Base-by-base conservation (phyloP, 306 rosid species). In the Hippophae gyantsensis region DNA sequence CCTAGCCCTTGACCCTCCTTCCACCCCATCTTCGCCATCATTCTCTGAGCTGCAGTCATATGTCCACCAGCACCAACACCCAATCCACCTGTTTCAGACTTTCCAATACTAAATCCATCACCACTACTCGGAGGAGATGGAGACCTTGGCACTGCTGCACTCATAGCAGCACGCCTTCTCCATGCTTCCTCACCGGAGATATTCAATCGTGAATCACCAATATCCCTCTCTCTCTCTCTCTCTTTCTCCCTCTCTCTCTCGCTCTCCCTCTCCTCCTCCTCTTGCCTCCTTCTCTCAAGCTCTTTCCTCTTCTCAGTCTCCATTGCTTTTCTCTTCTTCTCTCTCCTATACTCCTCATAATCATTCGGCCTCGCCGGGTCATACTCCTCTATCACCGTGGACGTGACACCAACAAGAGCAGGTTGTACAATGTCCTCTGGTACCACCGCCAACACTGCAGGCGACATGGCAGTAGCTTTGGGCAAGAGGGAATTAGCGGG, bases 21-120 rank as follows among this genome's bases (percentile, higher is more conserved):
- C 99, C 99, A 92, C 62, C 99, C 99, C 99, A 92, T 92, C 81
- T 88, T 92, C 4, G 96, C 99, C 99, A 92, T 92, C 99, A 92
- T 92, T 62, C 96, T 84, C 58, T 92, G 99, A 0, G 96, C 99
- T 5, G 99, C 99, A 1, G 96, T 92, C 99, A 92, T 92, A 64
- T 92, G 96, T 44, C 99, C 99, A 6, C 99, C 99, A 0, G 96
- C 95, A 26, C 99, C 95, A 1, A 92, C 79, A 0, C 99, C 99
- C 82, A 88, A 69, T 10, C 99, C 96, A 0, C 75, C 95, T 0
- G 88, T 92, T 55, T 92, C 99, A 40, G 90, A 81, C 73, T 88
- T 92, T 50, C 96, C 99, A 47, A 92, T 92, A n/a, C 27, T 78
- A 67, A 92, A 92, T 6, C 99, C 96, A 7, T 88, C 99, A 6